Conservation (phyloP, 176 grass and related monocot genomes). For the Aegilops umbellulata region DNA sequence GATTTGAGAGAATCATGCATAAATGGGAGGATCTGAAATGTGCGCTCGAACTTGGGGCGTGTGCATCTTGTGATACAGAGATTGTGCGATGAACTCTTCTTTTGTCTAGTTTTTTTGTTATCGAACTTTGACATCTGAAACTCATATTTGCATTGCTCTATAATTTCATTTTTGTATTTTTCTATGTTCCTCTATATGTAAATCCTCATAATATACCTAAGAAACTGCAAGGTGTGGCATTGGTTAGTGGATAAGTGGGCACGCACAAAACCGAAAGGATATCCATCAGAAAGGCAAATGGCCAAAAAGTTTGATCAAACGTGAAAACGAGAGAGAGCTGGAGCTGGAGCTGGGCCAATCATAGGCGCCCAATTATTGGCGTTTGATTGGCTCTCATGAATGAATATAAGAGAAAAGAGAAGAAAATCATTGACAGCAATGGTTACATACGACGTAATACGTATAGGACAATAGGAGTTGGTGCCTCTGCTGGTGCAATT, state of each 20-base stretch:
- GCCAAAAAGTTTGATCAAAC: not conserved
- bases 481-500: too few species aligned
- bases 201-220: not conserved
- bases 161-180: not conserved
- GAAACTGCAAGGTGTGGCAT: not conserved
- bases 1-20: too few species aligned
- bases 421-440: not conserved
- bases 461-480: not conserved
- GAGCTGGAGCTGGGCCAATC: conserved; percentile 20
- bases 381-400: conserved; percentile 28
- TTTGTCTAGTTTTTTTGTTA: too few species aligned
- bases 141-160: not conserved
- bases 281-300: not conserved
- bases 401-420: not conserved
- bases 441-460: not conserved
- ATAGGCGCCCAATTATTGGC: conserved; percentile 23
- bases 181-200: too few species aligned
- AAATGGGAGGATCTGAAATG: too few species aligned
- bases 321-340: not conserved
- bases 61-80: too few species aligned
- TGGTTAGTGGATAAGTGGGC: conserved; percentile 16
- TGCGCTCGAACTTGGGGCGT: too few species aligned
- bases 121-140: too few species aligned
- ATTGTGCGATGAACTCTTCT: too few species aligned
- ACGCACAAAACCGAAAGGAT: not conserved